A percentile compares a stretch with the other conserved stretches of the same genome.
Evolutionary conservation across 1,139 yeast genomes (phyloP).

Genomic region (Spencermartinsiella ligniputridi): DNA sequence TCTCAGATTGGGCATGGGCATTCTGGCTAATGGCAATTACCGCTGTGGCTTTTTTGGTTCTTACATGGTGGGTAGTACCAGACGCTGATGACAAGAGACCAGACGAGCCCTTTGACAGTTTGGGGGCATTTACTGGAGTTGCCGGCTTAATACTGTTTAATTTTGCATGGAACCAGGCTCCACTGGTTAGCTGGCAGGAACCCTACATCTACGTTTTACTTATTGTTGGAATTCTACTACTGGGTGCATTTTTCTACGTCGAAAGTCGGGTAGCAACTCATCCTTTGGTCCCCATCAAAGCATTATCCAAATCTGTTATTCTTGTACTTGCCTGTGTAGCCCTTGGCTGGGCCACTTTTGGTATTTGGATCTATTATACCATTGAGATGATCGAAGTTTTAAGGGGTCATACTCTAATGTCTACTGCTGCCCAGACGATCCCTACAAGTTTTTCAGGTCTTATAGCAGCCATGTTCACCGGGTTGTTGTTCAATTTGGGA

Average conservation of each 20-base stretch:
- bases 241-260: slow-evolving; percentile 38
- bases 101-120: slow-evolving; percentile 40
- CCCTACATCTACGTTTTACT: slow-evolving; percentile 49
- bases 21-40: slow-evolving; percentile 47
- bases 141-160: slow-evolving; percentile 48
- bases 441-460: slow-evolving; percentile 44
- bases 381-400: slow-evolving; percentile 38
- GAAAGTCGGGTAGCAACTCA: slow-evolving; percentile 36
- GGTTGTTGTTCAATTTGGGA: slow-evolving; percentile 34
- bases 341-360: slow-evolving; percentile 60
- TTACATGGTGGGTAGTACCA: not conserved
- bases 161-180: slow-evolving; percentile 61
- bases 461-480: slow-evolving; percentile 45
- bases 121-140: slow-evolving; percentile 47
- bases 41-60: slow-evolving; percentile 1
- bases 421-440: slow-evolving; percentile 39
- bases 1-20: slow-evolving; percentile 55
- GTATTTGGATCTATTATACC: slow-evolving; percentile 50
- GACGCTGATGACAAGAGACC: slow-evolving; percentile 25
- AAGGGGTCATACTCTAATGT: slow-evolving; percentile 36
- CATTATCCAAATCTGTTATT: slow-evolving; percentile 41
- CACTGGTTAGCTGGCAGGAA: slow-evolving; percentile 52
- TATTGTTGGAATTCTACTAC: slow-evolving; percentile 42
- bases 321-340: slow-evolving; percentile 47
- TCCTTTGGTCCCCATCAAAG: slow-evolving; percentile 47